These are phyloP conservation scores for Epichloe amarillans DNA, from an alignment of 2,329 filamentous ascomycete genomes.

Conservation along the genomic window DNA sequence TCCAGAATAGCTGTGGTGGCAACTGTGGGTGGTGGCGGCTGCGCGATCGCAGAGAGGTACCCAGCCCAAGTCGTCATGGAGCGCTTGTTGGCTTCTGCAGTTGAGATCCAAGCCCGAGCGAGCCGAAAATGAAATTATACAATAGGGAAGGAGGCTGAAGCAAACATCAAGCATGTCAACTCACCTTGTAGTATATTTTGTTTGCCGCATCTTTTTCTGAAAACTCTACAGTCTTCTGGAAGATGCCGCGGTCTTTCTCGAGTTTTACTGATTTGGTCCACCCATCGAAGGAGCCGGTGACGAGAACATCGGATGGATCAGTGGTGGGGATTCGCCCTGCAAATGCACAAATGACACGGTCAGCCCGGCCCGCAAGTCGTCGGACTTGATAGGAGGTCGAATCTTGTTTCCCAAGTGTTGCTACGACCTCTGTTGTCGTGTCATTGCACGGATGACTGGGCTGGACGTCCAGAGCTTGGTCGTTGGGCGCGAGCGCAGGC, in stretches of 20 bases:
- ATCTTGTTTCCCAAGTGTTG: neutral
- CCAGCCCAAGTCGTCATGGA: neutral
- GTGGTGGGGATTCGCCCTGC: conserved; percentile 71
- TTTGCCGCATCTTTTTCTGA: conserved; percentile 37
- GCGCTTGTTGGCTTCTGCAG: neutral
- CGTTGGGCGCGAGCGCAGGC: neutral
- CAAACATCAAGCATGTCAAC: conserved; percentile 13
- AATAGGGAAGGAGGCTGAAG: neutral
- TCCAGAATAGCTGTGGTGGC: neutral
- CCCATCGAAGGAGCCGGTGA: conserved; percentile 90
- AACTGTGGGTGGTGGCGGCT: neutral
- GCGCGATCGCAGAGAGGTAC: neutral
- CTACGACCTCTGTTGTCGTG: neutral
- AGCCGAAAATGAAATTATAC: neutral
- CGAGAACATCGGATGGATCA: conserved; percentile 55
- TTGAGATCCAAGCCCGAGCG: too few species aligned
- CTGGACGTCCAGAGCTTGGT: neutral
- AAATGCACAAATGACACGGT: conserved; percentile 5
- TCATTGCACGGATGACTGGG: neutral
- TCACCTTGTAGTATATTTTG: conserved; percentile 92
- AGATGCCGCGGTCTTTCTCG: conserved; percentile 58
- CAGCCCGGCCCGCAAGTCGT: conserved; percentile 1
- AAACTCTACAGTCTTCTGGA: conserved; percentile 71
- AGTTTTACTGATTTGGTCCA: conserved; percentile 83
- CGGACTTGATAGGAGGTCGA: neutral